These are phyloP conservation scores for Shiraia bambusicola DNA, from an alignment of 2,329 filamentous ascomycete genomes.

Conservation along the genomic window DNA sequence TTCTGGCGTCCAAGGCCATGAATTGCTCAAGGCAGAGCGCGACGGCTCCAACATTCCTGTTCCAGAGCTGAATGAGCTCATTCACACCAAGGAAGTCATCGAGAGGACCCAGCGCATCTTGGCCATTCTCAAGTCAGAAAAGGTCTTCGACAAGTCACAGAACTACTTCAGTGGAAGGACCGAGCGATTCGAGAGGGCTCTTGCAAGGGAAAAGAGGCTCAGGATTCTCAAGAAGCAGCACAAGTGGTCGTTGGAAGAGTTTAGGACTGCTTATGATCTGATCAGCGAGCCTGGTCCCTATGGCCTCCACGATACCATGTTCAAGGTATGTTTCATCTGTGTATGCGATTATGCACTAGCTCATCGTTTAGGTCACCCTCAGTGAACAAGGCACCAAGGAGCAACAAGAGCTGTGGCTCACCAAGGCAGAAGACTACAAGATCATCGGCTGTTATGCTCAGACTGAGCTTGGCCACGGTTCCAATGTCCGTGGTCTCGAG, in stretches of 20 bases:
- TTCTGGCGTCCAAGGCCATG: conserved; percentile 66
- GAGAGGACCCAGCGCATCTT: conserved; percentile 63
- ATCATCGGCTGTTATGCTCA: conserved; percentile 79
- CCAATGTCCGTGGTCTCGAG: conserved; percentile 64
- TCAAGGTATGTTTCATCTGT: conserved; percentile 62
- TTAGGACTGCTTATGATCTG: conserved; percentile 64
- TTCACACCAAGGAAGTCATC: conserved; percentile 67
- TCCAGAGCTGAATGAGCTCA: conserved; percentile 65
- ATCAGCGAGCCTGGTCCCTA: conserved; percentile 74
- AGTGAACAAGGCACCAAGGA: conserved; percentile 71
- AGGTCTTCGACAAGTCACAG: conserved; percentile 74
- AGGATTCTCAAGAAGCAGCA: conserved; percentile 66
- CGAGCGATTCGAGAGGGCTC: conserved; percentile 67
- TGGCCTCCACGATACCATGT: conserved; percentile 71
- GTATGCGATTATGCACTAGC: too few species aligned
- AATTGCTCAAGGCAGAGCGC: conserved; percentile 69
- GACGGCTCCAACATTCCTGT: conserved; percentile 67
- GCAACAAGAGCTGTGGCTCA: conserved; percentile 72
- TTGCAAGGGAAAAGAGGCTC: conserved; percentile 70
- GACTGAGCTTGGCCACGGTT: conserved; percentile 77
- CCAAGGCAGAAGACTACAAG: conserved; percentile 67
- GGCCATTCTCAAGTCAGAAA: conserved; percentile 64
- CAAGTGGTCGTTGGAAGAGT: conserved; percentile 67
- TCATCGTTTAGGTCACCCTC: conserved; percentile 59
- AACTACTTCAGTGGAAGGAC: conserved; percentile 73